These are phyloP conservation scores for Annulohypoxylon nitens DNA, from an alignment of 495 filamentous ascomycete genomes.

Conservation along the genomic window DNA sequence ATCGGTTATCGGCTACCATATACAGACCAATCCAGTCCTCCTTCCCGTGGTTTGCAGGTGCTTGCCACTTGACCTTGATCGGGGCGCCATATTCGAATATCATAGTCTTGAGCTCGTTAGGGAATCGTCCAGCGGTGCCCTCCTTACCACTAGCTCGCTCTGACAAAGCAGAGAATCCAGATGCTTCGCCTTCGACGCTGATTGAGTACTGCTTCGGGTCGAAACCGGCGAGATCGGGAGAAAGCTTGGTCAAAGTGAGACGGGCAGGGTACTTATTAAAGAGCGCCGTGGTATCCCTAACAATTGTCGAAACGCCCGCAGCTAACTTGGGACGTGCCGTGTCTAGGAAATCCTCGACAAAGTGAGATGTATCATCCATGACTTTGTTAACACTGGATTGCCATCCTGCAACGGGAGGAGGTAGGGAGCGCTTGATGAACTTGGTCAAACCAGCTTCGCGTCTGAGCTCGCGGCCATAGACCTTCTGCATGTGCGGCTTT, in stretches of 20 bases:
- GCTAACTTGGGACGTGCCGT: constrained; percentile 88
- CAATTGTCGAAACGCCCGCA: constrained; percentile 85
- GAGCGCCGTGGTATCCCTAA: constrained; percentile 86
- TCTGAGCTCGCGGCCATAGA: constrained; percentile 88
- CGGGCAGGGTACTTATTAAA: constrained; percentile 93
- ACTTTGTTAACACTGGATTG: constrained; percentile 89
- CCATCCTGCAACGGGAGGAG: constrained; percentile 77
- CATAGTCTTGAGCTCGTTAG: constrained; percentile 72
- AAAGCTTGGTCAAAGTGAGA: constrained; percentile 84
- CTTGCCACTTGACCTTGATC: constrained; percentile 92
- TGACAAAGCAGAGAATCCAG: constrained; percentile 59
- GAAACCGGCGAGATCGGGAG: constrained; percentile 85
- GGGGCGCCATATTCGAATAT: constrained; percentile 91
- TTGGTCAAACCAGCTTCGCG: constrained; percentile 90
- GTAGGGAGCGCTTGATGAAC: constrained; percentile 88
- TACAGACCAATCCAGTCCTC: constrained; percentile 97
- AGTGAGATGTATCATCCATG: constrained; percentile 83
- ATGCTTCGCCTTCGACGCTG: constrained; percentile 74
- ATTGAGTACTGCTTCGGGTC: constrained; percentile 86
- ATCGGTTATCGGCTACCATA: constrained; percentile 91
- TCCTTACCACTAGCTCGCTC: constrained; percentile 66
- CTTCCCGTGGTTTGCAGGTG: constrained; percentile 89
- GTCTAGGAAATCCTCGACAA: constrained; percentile 91
- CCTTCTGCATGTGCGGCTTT: constrained; percentile 97
- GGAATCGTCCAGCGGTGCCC: constrained; percentile 59